Base-by-base conservation (phyloP, 768 basidiomycete species). In the Rhizopogon sp. region DNA sequence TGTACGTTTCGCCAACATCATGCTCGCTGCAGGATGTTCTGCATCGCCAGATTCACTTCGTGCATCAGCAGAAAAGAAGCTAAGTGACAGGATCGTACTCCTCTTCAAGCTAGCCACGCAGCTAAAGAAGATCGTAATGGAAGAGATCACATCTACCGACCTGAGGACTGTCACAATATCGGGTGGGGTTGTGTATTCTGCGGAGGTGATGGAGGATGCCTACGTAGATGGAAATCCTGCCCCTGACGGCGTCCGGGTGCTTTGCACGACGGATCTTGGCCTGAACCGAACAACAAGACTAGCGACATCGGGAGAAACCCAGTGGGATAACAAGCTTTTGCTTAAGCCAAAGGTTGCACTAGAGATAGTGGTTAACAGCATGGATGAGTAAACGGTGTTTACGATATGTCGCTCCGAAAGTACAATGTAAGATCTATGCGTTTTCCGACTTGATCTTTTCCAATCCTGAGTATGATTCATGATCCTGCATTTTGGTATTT, bases 31-130 rank as follows among this genome's bases (percentile, higher is more conserved):
- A 4, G 51, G 54, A 16, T 55, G 54, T 35, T 52, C 22, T 51
- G 50, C 52, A 28, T 37, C 50, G n/a, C 33, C 25, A 17, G 35
- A 55, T 3, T 57, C 59, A n/a, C 60, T 77, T 8, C 71, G 72
- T 22, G 70, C 72, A 10, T 64, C 66, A 29, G 67, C 80, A 55
- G 62, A 65, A 16, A 58, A 64, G 13, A 69, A 66, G 13, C 80
- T 80, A 57, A 66, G 67, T 2, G 70, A 68, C 1, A 68, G 68
- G 11, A 67, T 81, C 29, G 58, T 56, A n/a, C 58, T 64, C 8
- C 69, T 81, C 28, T 70, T 77, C 45, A 68, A 70, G 37, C 60
- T 70, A 16, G 77, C 80, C 2, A 66, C 74, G 46, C 67, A 66
- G 20, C 61, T 82, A 50, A 79, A 79, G 33, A 68, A 71, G 58